Base-by-base conservation (phyloP, 2,329 filamentous ascomycete genomes). In the Ophiostoma triangulosporum region DNA sequence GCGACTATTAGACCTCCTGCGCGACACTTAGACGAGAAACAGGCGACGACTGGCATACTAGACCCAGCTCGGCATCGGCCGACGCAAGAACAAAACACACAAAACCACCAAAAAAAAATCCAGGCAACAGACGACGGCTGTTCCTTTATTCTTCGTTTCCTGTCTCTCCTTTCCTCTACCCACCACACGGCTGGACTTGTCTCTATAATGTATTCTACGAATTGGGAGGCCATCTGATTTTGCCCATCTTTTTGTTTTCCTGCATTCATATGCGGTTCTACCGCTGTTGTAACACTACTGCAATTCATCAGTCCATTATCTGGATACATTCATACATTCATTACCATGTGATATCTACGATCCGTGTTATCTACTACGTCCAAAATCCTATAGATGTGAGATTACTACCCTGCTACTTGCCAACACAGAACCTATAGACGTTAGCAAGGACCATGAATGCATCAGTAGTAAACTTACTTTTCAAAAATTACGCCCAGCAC, bases 401-500 rank as follows among this genome's bases (percentile, higher is more conserved):
- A 31, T 31, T 31, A 31, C 6, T 31, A 31, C 29, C 11, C 11
- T 31, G 29, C 40, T 57, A 74, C 59, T 73, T 74, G 17, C 71
- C 71, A 3, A 74, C 71, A 54, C 72, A 74, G 51, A 74, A 74
- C 53, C 71, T 74, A 45, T 9, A 3, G n/a, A 2, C 46, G 55
- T 54, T 36, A 54, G 50, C 32, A 52, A 35, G n/a, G 8, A 38
- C 17, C 12, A 20, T 6, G 24, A 33, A 27, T 9, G 12, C 35
- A 38, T 48, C 38, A 27, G 8, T 12, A 32, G 11, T 40, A 38
- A 33, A 78, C 80, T 74, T 71, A 95, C 87, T 95, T 97, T 67
- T 97, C 91, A 70, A 98, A 98, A 4, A 98, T 90, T 22, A 98
- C 90, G 0, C 93, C 93, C 45, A 98, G 70, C 7, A 98, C 88